A percentile compares a stretch with the other conserved stretches of the same genome.
phyloP scores from a whole-genome alignment of 805 yeast species.

The Lachancea waltii region DNA sequence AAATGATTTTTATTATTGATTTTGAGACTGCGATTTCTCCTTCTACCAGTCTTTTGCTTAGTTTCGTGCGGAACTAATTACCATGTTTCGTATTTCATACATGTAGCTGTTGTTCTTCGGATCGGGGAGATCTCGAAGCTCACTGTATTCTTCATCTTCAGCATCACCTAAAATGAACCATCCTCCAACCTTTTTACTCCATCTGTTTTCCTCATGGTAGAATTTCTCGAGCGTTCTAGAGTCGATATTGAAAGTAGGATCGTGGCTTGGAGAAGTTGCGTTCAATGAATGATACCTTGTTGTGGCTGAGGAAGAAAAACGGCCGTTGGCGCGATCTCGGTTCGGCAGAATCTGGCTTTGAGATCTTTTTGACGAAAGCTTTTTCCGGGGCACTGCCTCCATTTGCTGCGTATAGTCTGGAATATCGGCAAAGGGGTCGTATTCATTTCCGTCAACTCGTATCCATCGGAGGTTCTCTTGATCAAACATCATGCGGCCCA shows the following conservation, averaged over 20 bases:
- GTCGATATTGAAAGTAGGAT: slow-evolving; percentile 15
- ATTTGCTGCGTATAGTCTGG: slow-evolving; percentile 17
- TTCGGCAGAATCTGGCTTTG: slow-evolving; percentile 18
- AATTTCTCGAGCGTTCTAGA: slow-evolving; percentile 24
- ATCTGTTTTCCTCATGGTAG: slow-evolving; percentile 32
- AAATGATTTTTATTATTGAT: too few relatives aligned
- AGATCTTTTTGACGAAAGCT: slow-evolving; percentile 4
- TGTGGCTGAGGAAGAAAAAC: slow-evolving; percentile 16
- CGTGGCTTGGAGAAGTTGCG: slow-evolving; percentile 6
- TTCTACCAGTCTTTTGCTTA: slow-evolving; percentile 2
- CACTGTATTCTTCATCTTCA: slow-evolving; percentile 8
- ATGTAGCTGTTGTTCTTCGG: slow-evolving; percentile 23
- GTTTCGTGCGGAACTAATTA: slow-evolving; percentile 27
- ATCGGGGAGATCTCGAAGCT: slow-evolving; percentile 14
- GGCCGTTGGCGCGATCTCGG: slow-evolving; percentile 9
- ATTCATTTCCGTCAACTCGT: slow-evolving; percentile 21
- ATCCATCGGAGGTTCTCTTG: slow-evolving; percentile 31
- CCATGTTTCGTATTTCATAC: slow-evolving; percentile 34
- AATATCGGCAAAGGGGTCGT: slow-evolving; percentile 29
- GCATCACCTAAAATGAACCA: slow-evolving; percentile 25
- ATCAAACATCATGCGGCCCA: slow-evolving; percentile 32
- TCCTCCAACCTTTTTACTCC: slow-evolving; percentile 28
- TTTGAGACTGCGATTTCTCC: background rate
- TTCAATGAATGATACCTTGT: slow-evolving; percentile 23
- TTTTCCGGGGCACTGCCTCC: background rate